These are phyloP conservation scores for Bruguiera sexangula DNA, from an alignment of 345 rosid species.

Conservation along the genomic window DNA sequence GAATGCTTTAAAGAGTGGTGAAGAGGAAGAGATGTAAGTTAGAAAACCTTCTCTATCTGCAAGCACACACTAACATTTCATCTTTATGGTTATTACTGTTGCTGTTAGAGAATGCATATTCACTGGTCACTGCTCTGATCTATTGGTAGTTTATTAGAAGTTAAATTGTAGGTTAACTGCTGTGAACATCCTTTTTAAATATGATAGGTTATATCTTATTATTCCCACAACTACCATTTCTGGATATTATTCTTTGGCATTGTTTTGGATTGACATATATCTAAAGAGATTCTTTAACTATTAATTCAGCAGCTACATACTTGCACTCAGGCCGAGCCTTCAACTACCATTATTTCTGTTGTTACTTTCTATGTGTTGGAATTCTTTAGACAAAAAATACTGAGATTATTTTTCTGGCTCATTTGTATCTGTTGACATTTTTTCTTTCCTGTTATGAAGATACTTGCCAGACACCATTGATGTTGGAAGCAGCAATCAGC, in stretches of 20 bases:
- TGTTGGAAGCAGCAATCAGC: slow-evolving; percentile 52
- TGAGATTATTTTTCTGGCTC: slow-evolving; percentile 6
- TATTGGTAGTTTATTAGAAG: background rate
- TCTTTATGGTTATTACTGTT: background rate
- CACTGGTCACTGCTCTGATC: background rate
- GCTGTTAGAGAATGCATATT: background rate
- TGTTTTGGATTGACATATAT: background rate
- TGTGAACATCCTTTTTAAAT: background rate
- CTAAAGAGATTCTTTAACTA: background rate
- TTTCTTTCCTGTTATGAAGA: slow-evolving; percentile 26
- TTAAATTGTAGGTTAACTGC: background rate
- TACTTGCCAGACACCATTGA: slow-evolving; percentile 73
- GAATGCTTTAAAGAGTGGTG: slow-evolving; percentile 77
- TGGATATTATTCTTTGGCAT: background rate
- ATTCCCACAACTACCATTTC: background rate
- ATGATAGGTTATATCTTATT: background rate
- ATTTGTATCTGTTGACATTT: slow-evolving; percentile 4
- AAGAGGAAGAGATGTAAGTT: slow-evolving; percentile 95
- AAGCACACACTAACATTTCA: background rate
- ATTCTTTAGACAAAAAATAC: background rate
- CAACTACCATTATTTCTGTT: too few relatives aligned
- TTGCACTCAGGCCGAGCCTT: background rate
- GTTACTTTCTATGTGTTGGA: background rate
- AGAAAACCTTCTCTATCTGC: background rate
- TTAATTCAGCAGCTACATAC: background rate